Base-by-base conservation (phyloP, 768 basidiomycete species). In the Leccinum ochraceum region DNA sequence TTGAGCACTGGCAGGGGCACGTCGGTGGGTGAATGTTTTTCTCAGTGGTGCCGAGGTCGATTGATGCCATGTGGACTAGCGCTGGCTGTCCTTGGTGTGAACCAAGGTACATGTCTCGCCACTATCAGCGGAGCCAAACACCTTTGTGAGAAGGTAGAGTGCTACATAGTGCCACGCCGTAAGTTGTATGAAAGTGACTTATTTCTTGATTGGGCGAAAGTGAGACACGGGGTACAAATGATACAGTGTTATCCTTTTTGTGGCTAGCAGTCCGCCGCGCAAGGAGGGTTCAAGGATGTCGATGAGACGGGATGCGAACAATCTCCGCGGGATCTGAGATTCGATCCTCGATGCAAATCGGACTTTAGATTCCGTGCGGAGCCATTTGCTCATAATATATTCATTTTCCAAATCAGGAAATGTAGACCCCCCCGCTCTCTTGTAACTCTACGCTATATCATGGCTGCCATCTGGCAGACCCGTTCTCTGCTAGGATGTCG, bases 301-400 rank as follows among this genome's bases (percentile, higher is more conserved):
- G 22, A 20, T 44, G 44, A 10, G 11, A 46, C 44, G 17, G 44
- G 44, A 46, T n/a, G 50, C 69, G 64, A 61, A 55, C 50, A 63
- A 69, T 69, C 59, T 64, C 69, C 69, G 69, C 20, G 24, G 11
- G 48, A 70, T 71, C 69, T 71, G 56, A 69, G 69, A 69, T 69
- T 42, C 66, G 58, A 71, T 68, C 66, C 65, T 52, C 54, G 39
- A 62, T 34, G 42, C 67, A 63, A 66, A 66, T 69, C 66, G 62
- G 64, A 50, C 26, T 11, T 57, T 59, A 60, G 36, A 22, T 60
- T 55, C 68, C 63, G 60, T 67, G 62, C 32, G 53, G 49, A 30
- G 49, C 52, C 20, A 20, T 16, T 49, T 48, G 22, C 37, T 17
- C 39, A 42, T 42, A 39, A 39, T 39, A 39, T 39, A 39, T 49